phyloP scores from a whole-genome alignment of 1,139 yeast species.

The Magnusiomyces suaveolens region DNA sequence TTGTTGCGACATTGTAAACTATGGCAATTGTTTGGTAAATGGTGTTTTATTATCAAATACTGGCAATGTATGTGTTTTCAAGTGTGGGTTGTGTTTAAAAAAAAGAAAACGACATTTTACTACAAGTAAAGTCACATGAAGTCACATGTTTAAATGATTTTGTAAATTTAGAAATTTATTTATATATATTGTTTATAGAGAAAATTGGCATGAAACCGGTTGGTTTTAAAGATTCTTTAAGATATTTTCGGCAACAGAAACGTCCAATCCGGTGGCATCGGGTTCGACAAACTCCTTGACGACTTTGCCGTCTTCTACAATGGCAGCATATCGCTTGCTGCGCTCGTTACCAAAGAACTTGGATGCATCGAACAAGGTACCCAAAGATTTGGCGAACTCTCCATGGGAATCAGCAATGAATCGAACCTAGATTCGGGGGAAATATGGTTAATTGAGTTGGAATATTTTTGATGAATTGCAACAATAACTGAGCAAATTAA shows the following conservation, averaged over 20 bases:
- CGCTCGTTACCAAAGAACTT: slow-evolving; percentile 66
- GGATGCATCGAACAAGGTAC: slow-evolving; percentile 59
- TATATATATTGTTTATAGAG: too few species aligned
- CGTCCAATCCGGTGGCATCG: slow-evolving; percentile 61
- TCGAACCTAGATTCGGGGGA: slow-evolving; percentile 34
- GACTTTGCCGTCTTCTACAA: slow-evolving; percentile 67
- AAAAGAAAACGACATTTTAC: too few species aligned
- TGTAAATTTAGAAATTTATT: too few species aligned
- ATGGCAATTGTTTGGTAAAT: too few species aligned
- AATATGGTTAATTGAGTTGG: slow-evolving; percentile 6
- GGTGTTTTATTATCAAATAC: too few species aligned
- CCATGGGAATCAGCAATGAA: slow-evolving; percentile 74
- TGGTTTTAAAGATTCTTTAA: slow-evolving; percentile 26
- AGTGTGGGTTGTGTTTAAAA: too few species aligned
- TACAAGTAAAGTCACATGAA: too few species aligned
- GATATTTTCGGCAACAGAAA: slow-evolving; percentile 43
- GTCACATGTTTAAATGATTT: too few species aligned
- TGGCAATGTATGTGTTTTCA: too few species aligned
- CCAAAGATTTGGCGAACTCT: slow-evolving; percentile 56
- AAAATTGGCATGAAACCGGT: too few species aligned
- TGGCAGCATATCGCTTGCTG: slow-evolving; percentile 64
- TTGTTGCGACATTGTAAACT: too few species aligned
- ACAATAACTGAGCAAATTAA: not conserved
- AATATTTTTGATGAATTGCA: slow-evolving; percentile 9
- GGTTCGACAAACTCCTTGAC: slow-evolving; percentile 64